Conservation (phyloP, 352 stramenopile genomes). For the Phytophthora pistaciae region DNA sequence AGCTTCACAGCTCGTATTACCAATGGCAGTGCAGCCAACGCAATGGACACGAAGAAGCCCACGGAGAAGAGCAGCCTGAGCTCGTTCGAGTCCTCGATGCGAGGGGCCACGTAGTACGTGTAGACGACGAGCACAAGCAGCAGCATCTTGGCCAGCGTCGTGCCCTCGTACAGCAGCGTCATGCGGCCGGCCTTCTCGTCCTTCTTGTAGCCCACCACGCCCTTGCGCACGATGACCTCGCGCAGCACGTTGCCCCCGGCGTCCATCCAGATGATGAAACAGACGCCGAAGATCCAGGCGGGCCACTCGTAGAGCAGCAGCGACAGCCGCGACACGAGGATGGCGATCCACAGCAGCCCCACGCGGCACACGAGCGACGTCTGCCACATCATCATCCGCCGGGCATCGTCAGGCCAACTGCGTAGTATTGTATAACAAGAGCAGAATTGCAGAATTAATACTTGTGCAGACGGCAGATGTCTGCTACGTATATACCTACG, state of each 20-base stretch:
- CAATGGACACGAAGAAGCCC: constrained; percentile 78
- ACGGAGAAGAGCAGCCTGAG: constrained; percentile 66
- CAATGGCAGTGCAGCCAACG: constrained; percentile 61
- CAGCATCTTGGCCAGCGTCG: constrained; percentile 73
- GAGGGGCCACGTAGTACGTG: constrained; percentile 71
- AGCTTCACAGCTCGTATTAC: constrained; percentile 29
- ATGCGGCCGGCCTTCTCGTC: constrained; percentile 65
- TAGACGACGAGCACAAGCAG: constrained; percentile 79
- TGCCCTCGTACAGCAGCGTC: constrained; percentile 76
- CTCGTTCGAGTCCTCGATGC: constrained; percentile 61
- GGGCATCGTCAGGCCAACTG: constrained; percentile 76
- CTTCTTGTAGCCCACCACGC: constrained; percentile 67
- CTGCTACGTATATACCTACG: not conserved
- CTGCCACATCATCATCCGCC: constrained; percentile 79
- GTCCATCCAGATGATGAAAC: constrained; percentile 84
- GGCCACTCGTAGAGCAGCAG: constrained; percentile 74
- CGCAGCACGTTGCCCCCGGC: constrained; percentile 65
- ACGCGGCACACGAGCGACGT: constrained; percentile 71
- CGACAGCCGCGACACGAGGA: constrained; percentile 67
- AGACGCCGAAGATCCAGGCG: constrained; percentile 73
- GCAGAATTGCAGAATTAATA: not conserved
- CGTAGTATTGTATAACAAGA: not conserved
- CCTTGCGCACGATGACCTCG: constrained; percentile 74
- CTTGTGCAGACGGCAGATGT: not conserved
- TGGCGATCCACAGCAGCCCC: constrained; percentile 74